Evolutionary conservation across 192 early-diverging fungal species (phyloP).

Genomic region (Gaertneriomyces semiglobifer): DNA sequence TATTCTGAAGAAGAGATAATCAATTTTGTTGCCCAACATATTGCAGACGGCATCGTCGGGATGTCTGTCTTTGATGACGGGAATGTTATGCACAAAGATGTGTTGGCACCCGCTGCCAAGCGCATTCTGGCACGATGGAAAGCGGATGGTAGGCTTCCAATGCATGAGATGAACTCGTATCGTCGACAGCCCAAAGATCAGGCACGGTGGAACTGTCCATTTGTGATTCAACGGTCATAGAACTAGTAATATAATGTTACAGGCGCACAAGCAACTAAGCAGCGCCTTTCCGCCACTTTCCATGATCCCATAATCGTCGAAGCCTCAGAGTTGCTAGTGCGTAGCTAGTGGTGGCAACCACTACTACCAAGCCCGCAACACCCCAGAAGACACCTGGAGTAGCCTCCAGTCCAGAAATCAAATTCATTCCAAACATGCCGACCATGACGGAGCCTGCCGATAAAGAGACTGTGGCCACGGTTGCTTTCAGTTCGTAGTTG

Average conservation of each 20-base stretch:
- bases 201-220: constrained; percentile 7
- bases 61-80: constrained; percentile 10
- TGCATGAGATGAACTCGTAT: background rate
- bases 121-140: constrained; percentile 17
- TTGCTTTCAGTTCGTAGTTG: constrained; percentile 77
- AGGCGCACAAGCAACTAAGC: too few relatives aligned
- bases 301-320: background rate
- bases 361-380: constrained; percentile 31
- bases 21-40: constrained; percentile 15
- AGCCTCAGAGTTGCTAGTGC: background rate
- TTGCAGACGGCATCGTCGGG: constrained; percentile 21
- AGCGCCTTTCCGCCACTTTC: too few relatives aligned
- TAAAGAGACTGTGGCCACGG: constrained; percentile 74
- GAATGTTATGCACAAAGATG: constrained; percentile 19
- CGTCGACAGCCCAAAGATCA: background rate
- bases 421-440: constrained; percentile 87
- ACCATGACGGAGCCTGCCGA: constrained; percentile 72
- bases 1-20: constrained; percentile 16
- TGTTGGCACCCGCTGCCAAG: constrained; percentile 13
- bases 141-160: constrained; percentile 6
- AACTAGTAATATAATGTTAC: too few relatives aligned
- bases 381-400: constrained; percentile 66
- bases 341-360: background rate
- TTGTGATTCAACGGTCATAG: background rate
- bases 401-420: constrained; percentile 69